Evolutionary conservation across 371 early-diverging fungal genomes (phyloP).

Genomic region (Mucor sp.): DNA sequence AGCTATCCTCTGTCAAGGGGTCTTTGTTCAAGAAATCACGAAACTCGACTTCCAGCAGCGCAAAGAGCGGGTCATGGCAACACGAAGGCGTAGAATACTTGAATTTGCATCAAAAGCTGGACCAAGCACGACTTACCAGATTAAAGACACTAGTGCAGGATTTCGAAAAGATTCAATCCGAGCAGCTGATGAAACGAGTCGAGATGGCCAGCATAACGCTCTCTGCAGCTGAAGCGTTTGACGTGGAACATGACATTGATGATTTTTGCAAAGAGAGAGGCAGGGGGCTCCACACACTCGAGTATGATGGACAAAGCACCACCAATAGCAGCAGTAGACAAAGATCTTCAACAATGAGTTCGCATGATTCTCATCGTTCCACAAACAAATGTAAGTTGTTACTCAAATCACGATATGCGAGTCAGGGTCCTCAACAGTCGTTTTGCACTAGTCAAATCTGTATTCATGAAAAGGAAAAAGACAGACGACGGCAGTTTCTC

Average conservation of each 20-base stretch:
- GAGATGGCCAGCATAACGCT: constrained; percentile 7
- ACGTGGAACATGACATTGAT: constrained; percentile 16
- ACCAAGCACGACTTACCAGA: constrained; percentile 46
- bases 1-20: background rate
- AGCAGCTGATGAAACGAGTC: constrained; percentile 29
- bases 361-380: constrained; percentile 17
- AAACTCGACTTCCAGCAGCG: background rate
- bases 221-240: constrained; percentile 3
- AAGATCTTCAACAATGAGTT: constrained; percentile 8
- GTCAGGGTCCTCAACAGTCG: background rate
- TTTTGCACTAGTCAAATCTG: constrained; percentile 9
- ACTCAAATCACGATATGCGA: background rate
- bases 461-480: constrained; percentile 21
- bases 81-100: constrained; percentile 17
- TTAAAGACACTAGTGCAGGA: constrained; percentile 38
- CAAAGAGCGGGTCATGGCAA: constrained; percentile 3
- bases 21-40: constrained; percentile 26
- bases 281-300: background rate
- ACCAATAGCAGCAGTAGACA: background rate
- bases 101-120: constrained; percentile 45
- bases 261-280: constrained; percentile 21
- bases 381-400: constrained; percentile 17
- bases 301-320: background rate
- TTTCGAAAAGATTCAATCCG: constrained; percentile 58
- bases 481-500: background rate